These are phyloP conservation scores for Fraxinus albicans DNA, from an alignment of 305 asterid genomes.

Conservation along the genomic window DNA sequence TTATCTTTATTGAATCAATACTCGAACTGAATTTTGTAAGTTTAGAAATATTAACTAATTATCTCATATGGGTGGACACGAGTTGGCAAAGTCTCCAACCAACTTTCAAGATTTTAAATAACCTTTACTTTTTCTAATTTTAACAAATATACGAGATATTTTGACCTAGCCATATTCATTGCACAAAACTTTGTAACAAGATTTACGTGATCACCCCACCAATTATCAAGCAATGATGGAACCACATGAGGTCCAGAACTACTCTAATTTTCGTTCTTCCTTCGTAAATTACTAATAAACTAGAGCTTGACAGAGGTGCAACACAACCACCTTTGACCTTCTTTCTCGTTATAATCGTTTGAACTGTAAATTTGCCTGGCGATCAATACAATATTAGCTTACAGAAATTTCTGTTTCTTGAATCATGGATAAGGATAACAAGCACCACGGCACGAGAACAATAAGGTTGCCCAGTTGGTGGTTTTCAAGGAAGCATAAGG, in stretches of 20 bases:
- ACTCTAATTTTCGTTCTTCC: constrained; percentile 22
- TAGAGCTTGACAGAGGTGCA: constrained; percentile 5
- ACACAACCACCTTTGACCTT: constrained; percentile 35
- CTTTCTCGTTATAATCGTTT: constrained; percentile 39
- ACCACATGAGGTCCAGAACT: constrained; percentile 45
- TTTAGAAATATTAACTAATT: background rate
- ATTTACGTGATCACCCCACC: constrained; percentile 41
- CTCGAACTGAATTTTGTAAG: background rate
- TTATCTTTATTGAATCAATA: background rate
- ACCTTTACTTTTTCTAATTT: background rate
- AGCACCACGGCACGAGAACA: constrained; percentile 37
- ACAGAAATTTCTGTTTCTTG: constrained; percentile 21
- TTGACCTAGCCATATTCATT: background rate
- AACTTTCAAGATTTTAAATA: background rate
- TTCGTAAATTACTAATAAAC: background rate
- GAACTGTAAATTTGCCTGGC: constrained; percentile 36
- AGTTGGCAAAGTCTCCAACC: background rate
- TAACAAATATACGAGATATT: background rate
- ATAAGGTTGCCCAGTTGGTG: constrained; percentile 65
- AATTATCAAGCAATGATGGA: constrained; percentile 44
- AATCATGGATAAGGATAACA: constrained; percentile 62
- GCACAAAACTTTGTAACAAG: constrained; percentile 1
- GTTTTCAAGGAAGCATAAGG: constrained; percentile 64
- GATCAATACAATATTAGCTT: constrained; percentile 38
- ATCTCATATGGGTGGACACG: background rate